These are phyloP conservation scores for Mucor saturninus DNA, from an alignment of 371 early-diverging fungal genomes.

Conservation along the genomic window DNA sequence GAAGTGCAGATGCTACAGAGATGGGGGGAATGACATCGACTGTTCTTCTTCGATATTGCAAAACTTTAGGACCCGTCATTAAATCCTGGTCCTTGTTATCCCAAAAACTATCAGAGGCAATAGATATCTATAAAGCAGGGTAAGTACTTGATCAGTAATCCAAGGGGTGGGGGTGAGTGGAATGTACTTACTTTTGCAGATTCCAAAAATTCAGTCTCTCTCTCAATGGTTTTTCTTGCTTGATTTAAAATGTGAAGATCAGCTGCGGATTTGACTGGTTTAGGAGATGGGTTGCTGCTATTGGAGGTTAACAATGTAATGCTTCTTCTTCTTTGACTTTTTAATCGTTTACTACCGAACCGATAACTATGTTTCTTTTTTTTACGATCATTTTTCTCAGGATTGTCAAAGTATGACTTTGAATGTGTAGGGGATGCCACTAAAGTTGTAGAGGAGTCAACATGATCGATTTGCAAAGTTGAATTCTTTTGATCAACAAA, in stretches of 20 bases:
- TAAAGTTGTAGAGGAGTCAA: conserved; percentile 25
- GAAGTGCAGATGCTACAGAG: background rate
- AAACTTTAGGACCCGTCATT: background rate
- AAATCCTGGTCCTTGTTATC: background rate
- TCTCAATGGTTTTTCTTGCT: conserved; percentile 19
- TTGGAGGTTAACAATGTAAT: conserved; percentile 3
- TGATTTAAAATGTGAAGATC: conserved; percentile 12
- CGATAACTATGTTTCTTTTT: conserved; percentile 21
- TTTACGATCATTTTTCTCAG: conserved; percentile 14
- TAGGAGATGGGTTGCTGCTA: conserved; percentile 8
- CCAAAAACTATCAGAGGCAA: conserved; percentile 4
- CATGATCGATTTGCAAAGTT: conserved; percentile 11
- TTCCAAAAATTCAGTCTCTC: conserved; percentile 19
- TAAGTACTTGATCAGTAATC: background rate
- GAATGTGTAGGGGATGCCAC: conserved; percentile 17
- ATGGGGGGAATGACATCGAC: conserved; percentile 12
- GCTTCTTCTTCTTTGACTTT: conserved; percentile 13
- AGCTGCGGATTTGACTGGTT: background rate
- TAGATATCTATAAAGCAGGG: conserved; percentile 1
- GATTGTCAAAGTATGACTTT: background rate
- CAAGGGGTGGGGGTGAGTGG: background rate
- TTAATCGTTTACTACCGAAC: conserved; percentile 18
- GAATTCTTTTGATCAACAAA: conserved; percentile 5
- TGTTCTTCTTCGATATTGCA: conserved; percentile 23
- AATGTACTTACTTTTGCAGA: conserved; percentile 10